Conservation (phyloP, 2,329 filamentous ascomycete genomes). For the Lasiodiplodia sp. region DNA sequence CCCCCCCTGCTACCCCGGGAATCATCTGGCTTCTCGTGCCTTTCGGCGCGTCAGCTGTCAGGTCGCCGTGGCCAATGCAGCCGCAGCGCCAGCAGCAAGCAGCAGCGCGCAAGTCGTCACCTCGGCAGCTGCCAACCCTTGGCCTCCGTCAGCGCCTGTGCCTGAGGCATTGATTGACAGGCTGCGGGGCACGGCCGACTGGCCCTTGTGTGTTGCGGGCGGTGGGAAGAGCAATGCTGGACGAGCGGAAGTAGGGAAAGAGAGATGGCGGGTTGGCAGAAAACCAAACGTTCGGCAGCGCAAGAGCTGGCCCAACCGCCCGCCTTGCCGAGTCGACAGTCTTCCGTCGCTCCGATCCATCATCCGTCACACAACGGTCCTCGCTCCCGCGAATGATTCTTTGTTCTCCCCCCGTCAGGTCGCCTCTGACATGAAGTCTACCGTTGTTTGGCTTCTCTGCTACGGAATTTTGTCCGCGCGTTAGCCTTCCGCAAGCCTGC, state of each 20-base stretch:
- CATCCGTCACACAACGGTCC: not conserved
- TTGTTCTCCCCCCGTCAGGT: not conserved
- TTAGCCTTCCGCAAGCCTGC: not conserved
- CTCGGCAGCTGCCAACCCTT: not conserved
- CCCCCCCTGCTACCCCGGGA: not conserved
- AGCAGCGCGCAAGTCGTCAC: not conserved
- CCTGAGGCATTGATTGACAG: conserved; percentile 18
- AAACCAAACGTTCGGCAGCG: conserved; percentile 8
- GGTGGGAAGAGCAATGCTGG: conserved; percentile 10
- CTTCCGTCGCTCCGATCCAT: conserved; percentile 19
- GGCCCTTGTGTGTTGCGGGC: not conserved
- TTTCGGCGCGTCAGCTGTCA: not conserved
- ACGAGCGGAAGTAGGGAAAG: conserved; percentile 21
- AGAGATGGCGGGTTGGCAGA: not conserved
- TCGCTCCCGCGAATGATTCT: not conserved
- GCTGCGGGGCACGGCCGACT: conserved; percentile 3
- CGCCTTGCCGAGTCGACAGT: conserved; percentile 15
- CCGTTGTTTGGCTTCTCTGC: not conserved
- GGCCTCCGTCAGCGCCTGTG: conserved; percentile 3
- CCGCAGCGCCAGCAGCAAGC: not conserved
- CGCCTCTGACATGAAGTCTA: not conserved
- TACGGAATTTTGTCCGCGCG: not conserved
- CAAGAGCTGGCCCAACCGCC: not conserved
- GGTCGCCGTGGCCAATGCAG: not conserved
- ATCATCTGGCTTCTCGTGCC: not conserved